Percentiles rank a stretch among this genome's conserved stretches.
These are phyloP conservation scores for Metschnikowia gelsemii DNA, from an alignment of 805 yeast genomes.

Conservation along the genomic window DNA sequence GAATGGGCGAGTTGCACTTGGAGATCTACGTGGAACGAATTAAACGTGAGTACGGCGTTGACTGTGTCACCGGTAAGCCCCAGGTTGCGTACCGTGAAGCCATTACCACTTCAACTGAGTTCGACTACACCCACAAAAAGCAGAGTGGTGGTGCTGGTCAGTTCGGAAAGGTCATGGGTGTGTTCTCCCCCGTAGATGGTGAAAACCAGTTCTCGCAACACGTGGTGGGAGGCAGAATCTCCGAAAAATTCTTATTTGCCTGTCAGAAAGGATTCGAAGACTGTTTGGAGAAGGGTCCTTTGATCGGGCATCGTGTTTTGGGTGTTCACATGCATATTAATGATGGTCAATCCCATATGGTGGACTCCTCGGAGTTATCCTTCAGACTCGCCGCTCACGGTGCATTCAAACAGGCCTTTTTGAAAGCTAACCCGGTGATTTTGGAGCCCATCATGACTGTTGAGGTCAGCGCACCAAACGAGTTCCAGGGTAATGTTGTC, in stretches of 20 bases:
- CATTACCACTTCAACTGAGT: constrained; percentile 64
- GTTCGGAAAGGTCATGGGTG: constrained; percentile 94
- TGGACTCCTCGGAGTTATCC: constrained; percentile 94
- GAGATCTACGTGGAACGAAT: constrained; percentile 98
- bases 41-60: constrained; percentile 95
- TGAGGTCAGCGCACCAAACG: constrained; percentile 89
- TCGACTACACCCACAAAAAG: constrained; percentile 94
- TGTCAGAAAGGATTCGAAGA: constrained; percentile 96
- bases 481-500: constrained; percentile 92
- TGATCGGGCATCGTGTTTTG: constrained; percentile 89
- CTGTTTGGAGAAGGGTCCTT: constrained; percentile 92
- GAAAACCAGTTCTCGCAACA: constrained; percentile 79
- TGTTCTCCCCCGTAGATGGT: constrained; percentile 60
- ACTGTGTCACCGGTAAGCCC: constrained; percentile 93
- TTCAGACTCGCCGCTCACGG: constrained; percentile 89
- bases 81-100: constrained; percentile 98
- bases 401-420: constrained; percentile 90
- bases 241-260: constrained; percentile 91
- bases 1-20: constrained; percentile 97
- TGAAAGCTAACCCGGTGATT: constrained; percentile 79
- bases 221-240: constrained; percentile 94
- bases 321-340: constrained; percentile 91
- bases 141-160: constrained; percentile 99
- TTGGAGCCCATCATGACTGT: constrained; percentile 97
- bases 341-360: constrained; percentile 97